Conservation (phyloP, 2,329 filamentous ascomycete genomes). For the Alternaria burnsii region DNA sequence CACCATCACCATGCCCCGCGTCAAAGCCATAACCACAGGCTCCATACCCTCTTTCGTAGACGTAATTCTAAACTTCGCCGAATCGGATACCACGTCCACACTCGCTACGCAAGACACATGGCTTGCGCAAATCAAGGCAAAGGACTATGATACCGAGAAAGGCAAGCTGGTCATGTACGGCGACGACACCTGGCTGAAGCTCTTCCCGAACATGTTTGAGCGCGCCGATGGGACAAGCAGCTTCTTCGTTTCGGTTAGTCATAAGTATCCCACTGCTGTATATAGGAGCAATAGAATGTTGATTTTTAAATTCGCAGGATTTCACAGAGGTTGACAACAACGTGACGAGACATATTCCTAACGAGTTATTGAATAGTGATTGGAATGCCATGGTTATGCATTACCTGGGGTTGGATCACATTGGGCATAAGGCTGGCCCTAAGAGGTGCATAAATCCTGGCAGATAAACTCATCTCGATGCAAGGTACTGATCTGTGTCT, state of each 20-base stretch:
- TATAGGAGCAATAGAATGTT: slow-evolving; percentile 44
- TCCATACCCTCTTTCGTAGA: slow-evolving; percentile 98
- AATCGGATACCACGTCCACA: slow-evolving; percentile 89
- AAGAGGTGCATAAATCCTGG: slow-evolving; percentile 63
- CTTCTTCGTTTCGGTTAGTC: slow-evolving; percentile 93
- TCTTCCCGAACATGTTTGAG: slow-evolving; percentile 89
- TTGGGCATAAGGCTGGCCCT: slow-evolving; percentile 94
- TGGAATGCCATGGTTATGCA: slow-evolving; percentile 96
- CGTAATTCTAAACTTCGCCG: slow-evolving; percentile 94
- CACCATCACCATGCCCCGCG: slow-evolving; percentile 96
- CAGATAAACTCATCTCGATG: not conserved
- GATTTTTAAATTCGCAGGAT: slow-evolving; percentile 66
- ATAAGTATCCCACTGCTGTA: slow-evolving; percentile 35
- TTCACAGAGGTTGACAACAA: slow-evolving; percentile 98
- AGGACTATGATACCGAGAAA: slow-evolving; percentile 49
- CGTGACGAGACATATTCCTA: slow-evolving; percentile 86
- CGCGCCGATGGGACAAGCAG: slow-evolving; percentile 92
- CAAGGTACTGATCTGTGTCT: slow-evolving; percentile 13
- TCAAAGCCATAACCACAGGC: slow-evolving; percentile 97
- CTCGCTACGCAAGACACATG: slow-evolving; percentile 92
- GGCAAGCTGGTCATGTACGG: slow-evolving; percentile 91
- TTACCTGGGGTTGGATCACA: slow-evolving; percentile 95
- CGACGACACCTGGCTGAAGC: slow-evolving; percentile 97
- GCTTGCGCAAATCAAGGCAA: slow-evolving; percentile 87
- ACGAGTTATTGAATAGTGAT: slow-evolving; percentile 77